A percentile compares a stretch with the other conserved stretches of the same genome.
Evolutionary conservation across 345 rosid genomes (phyloP).

Genomic region (Ceriops zippeliana): DNA sequence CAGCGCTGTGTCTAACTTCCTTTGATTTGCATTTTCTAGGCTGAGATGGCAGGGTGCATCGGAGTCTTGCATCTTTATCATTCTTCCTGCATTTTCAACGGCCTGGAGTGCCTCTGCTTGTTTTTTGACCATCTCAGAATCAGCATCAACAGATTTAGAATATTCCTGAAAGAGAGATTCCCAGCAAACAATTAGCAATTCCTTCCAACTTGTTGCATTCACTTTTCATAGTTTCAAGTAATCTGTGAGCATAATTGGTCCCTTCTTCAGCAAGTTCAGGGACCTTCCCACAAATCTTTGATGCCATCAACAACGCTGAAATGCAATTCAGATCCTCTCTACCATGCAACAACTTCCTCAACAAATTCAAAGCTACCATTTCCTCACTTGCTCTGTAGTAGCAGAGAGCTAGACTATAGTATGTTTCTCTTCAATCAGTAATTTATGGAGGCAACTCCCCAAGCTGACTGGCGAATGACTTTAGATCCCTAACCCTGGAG

Average conservation of each 20-base stretch:
- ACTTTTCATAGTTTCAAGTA: slow-evolving; percentile 38
- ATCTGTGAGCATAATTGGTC: slow-evolving; percentile 47
- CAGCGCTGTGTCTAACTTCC: slow-evolving; percentile 61
- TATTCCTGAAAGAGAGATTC: slow-evolving; percentile 49
- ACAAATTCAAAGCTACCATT: slow-evolving; percentile 57
- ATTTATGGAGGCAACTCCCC: slow-evolving; percentile 67
- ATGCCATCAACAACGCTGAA: slow-evolving; percentile 59
- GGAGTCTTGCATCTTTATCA: slow-evolving; percentile 42
- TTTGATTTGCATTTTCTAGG: slow-evolving; percentile 66
- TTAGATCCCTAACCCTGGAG: slow-evolving; percentile 51
- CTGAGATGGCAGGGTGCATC: slow-evolving; percentile 55
- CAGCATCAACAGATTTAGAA: slow-evolving; percentile 42
- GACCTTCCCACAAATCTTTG: slow-evolving; percentile 53
- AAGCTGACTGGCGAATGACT: slow-evolving; percentile 50
- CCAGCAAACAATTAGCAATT: slow-evolving; percentile 46
- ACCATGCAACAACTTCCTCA: slow-evolving; percentile 49
- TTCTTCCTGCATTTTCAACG: slow-evolving; percentile 47
- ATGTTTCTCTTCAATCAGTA: slow-evolving; percentile 49
- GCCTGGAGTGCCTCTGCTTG: slow-evolving; percentile 62
- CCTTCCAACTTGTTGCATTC: slow-evolving; percentile 50
- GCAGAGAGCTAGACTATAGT: slow-evolving; percentile 54
- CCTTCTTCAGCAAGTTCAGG: slow-evolving; percentile 61
- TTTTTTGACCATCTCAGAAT: slow-evolving; percentile 44
- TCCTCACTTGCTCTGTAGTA: slow-evolving; percentile 63
- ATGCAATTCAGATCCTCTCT: slow-evolving; percentile 49